Evolutionary conservation across 345 rosid genomes (phyloP).

Genomic region (Salix dunnii): DNA sequence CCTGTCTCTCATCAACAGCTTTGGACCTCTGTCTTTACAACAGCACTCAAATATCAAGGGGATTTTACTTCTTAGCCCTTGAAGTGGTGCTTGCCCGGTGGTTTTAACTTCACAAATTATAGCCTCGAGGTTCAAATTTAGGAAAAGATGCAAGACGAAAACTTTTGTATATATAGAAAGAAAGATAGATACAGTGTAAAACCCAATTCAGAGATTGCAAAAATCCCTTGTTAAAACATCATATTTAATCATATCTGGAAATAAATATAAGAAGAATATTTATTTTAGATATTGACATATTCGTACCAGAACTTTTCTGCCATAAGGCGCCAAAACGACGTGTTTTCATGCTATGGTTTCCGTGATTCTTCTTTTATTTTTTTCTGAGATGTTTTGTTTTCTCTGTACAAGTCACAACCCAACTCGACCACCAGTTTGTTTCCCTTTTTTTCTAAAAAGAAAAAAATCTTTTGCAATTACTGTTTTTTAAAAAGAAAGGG

Average conservation of each 20-base stretch:
- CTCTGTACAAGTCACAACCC: not conserved
- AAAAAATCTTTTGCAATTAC: not conserved
- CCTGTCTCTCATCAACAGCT: not conserved
- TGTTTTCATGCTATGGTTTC: not conserved
- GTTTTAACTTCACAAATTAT: not conserved
- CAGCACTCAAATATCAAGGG: not conserved
- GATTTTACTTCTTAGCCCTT: not conserved
- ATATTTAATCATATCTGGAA: too few relatives aligned
- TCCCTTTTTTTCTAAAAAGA: not conserved
- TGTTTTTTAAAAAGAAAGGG: not conserved
- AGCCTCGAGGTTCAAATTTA: too few relatives aligned
- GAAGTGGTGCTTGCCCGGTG: not conserved
- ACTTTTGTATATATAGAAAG: too few relatives aligned
- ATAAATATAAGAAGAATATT: too few relatives aligned
- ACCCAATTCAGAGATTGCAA: too few relatives aligned
- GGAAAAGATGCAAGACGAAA: too few relatives aligned
- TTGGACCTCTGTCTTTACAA: too few relatives aligned
- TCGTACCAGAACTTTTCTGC: not conserved
- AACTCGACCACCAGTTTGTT: not conserved
- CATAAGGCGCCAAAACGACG: not conserved
- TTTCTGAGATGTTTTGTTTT: not conserved
- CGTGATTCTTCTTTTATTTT: not conserved
- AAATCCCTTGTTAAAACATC: too few relatives aligned
- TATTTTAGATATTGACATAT: too few relatives aligned
- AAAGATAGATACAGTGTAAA: too few relatives aligned